Evolutionary conservation across 2,329 filamentous ascomycete species (phyloP).

Genomic region (Botrytis fragariae): DNA sequence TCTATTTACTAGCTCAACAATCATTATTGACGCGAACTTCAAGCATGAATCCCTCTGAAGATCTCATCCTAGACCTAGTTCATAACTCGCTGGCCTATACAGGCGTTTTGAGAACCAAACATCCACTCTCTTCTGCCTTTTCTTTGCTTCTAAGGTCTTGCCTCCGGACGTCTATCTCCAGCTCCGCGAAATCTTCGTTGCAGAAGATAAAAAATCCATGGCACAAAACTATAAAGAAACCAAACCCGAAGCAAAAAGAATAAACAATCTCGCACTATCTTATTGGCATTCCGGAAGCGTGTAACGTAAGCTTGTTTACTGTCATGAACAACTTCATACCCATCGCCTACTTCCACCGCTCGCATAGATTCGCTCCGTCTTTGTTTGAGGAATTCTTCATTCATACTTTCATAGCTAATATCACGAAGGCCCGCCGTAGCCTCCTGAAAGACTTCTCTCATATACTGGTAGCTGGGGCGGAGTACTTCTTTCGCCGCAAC

Average conservation of each 20-base stretch:
- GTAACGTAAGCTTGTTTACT: not conserved
- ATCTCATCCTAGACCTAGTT: accelerated
- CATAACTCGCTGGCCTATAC: not conserved
- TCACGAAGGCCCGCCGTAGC: not conserved
- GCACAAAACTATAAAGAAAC: not conserved
- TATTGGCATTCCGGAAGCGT: not conserved
- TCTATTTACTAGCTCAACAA: not conserved
- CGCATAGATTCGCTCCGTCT: not conserved
- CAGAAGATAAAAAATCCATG: not conserved
- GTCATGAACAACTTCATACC: not conserved
- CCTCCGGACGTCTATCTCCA: too few relatives aligned
- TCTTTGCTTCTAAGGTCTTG: not conserved
- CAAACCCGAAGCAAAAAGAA: not conserved
- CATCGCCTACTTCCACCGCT: not conserved
- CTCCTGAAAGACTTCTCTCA: too few relatives aligned
- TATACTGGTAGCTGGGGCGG: not conserved
- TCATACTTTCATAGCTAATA: not conserved
- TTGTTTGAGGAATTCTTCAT: not conserved
- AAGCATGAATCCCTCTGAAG: too few relatives aligned
- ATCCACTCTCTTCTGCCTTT: not conserved
- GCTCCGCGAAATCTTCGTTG: not conserved
- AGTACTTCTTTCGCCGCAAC: not conserved
- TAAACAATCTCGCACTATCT: not conserved
- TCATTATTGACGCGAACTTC: not conserved
- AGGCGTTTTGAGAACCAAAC: not conserved